Evolutionary conservation across 2,329 filamentous ascomycete species (phyloP).

Genomic region (Cladophialophora yegresii): DNA sequence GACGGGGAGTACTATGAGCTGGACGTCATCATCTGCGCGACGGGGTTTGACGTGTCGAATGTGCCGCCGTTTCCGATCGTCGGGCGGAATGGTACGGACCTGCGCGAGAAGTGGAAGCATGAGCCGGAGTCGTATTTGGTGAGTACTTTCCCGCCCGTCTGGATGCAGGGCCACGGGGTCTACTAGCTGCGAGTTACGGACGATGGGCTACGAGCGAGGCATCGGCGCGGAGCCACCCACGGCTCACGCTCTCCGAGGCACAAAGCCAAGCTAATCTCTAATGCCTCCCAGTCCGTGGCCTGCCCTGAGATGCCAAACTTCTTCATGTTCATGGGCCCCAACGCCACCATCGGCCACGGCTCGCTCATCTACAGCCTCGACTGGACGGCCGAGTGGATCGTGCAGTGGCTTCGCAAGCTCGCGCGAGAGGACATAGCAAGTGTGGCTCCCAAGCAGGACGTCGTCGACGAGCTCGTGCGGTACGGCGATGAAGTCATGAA

Average conservation of each 20-base stretch:
- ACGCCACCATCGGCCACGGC: slow-evolving; percentile 38
- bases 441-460: slow-evolving; percentile 46
- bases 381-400: slow-evolving; percentile 39
- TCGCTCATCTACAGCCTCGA: slow-evolving; percentile 31
- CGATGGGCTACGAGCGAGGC: no score
- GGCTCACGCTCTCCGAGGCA: no score
- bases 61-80: slow-evolving; percentile 22
- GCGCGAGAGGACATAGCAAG: slow-evolving; percentile 40
- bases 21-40: slow-evolving; percentile 18
- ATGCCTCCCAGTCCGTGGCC: slow-evolving; percentile 12
- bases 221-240: no score
- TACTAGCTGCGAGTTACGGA: background rate
- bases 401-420: slow-evolving; percentile 41
- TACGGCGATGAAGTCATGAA: slow-evolving; percentile 55
- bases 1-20: slow-evolving; percentile 14
- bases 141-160: background rate
- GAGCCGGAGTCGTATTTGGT: slow-evolving; percentile 37
- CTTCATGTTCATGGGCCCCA: slow-evolving; percentile 41
- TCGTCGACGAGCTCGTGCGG: slow-evolving; percentile 52
- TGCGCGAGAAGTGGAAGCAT: slow-evolving; percentile 39
- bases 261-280: background rate
- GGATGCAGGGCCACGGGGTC: no score
- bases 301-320: slow-evolving; percentile 40
- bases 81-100: slow-evolving; percentile 26
- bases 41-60: slow-evolving; percentile 24